Conservation (phyloP, 441 rosid species). For the Adansonia rubrostipa region DNA sequence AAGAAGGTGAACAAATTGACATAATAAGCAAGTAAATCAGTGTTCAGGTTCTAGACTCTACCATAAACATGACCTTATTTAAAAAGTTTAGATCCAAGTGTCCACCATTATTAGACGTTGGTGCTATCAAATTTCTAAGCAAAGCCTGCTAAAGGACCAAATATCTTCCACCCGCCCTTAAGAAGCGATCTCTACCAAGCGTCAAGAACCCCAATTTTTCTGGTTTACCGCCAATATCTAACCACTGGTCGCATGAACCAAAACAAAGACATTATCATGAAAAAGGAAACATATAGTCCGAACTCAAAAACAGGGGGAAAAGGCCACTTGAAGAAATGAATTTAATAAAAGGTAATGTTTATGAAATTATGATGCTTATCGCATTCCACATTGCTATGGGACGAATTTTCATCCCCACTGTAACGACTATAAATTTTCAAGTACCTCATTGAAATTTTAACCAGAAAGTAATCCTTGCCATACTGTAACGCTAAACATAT, state of each 20-base stretch:
- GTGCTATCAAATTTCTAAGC: neutral
- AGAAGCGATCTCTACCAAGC: constrained; percentile 84
- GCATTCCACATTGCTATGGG: no score
- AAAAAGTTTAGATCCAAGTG: neutral
- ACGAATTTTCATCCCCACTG: no score
- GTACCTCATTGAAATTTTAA: no score
- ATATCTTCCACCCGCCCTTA: constrained; percentile 36
- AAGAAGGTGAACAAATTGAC: neutral
- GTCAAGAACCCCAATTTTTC: constrained; percentile 88
- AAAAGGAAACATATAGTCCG: constrained; percentile 86
- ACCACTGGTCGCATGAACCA: constrained; percentile 66
- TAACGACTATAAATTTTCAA: no score
- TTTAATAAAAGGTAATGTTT: constrained; percentile 49
- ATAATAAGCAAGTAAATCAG: neutral
- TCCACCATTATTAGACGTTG: neutral
- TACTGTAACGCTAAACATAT: no score
- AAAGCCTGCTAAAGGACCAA: neutral
- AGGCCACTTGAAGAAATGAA: constrained; percentile 85
- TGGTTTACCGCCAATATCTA: constrained; percentile 64
- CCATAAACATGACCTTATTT: neutral
- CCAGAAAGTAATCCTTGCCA: no score
- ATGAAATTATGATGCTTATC: no score
- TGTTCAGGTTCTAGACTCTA: neutral
- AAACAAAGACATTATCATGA: constrained; percentile 79
- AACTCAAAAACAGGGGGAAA: constrained; percentile 80